These are phyloP conservation scores for Globisporangium mamillatum DNA, from an alignment of 352 stramenopile genomes.

Conservation along the genomic window DNA sequence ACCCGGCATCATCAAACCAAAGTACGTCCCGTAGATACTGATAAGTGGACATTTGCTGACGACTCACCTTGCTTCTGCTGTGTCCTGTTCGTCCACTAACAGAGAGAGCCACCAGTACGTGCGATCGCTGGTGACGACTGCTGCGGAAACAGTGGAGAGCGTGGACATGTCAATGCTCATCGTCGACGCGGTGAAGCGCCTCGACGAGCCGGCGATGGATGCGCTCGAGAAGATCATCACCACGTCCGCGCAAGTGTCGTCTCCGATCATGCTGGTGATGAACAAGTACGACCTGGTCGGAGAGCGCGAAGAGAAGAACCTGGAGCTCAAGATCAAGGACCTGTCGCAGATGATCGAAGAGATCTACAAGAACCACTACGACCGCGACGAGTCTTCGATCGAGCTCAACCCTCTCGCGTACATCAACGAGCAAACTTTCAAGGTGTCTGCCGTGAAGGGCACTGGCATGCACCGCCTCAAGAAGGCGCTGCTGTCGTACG, in stretches of 20 bases:
- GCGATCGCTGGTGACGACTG: constrained; percentile 72
- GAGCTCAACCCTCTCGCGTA: constrained; percentile 63
- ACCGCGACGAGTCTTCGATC: constrained; percentile 50
- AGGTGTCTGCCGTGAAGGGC: constrained; percentile 76
- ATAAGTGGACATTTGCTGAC: background rate
- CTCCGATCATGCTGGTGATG: constrained; percentile 84
- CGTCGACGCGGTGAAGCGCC: constrained; percentile 79
- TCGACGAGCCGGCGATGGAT: constrained; percentile 75
- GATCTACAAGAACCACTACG: constrained; percentile 68
- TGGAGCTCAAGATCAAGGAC: constrained; percentile 67
- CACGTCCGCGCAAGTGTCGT: constrained; percentile 68
- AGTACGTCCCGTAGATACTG: constrained; percentile 27
- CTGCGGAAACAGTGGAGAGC: constrained; percentile 70
- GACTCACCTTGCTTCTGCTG: background rate
- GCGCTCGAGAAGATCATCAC: constrained; percentile 78
- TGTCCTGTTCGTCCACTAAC: background rate
- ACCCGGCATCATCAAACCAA: constrained; percentile 83
- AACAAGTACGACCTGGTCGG: constrained; percentile 82
- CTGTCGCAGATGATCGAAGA: constrained; percentile 82
- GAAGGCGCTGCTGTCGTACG: constrained; percentile 60
- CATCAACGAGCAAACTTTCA: constrained; percentile 69
- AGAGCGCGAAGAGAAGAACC: constrained; percentile 45
- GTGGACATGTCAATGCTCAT: constrained; percentile 87
- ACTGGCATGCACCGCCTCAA: constrained; percentile 64
- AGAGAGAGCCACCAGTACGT: constrained; percentile 81